A percentile compares a stretch with the other conserved stretches of the same genome.
Conservation (phyloP, 1,284 basidiomycete species). For the Ceratobasidium sp. region DNA sequence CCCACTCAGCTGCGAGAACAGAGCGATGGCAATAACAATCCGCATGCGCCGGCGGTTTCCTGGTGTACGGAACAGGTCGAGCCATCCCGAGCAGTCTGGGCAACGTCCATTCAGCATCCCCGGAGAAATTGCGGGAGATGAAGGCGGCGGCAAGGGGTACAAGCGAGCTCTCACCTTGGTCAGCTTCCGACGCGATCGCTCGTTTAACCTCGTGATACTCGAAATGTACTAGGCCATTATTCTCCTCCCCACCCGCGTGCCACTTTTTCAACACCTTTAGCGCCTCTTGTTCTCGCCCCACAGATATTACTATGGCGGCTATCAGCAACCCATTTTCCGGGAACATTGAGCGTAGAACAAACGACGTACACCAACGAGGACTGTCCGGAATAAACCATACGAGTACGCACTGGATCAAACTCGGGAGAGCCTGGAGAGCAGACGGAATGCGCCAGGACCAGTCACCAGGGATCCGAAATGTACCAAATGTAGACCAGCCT, state of each 20-base stretch:
- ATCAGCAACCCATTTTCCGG: conserved; percentile 62
- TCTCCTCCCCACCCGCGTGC: conserved; percentile 48
- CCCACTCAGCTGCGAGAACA: conserved; percentile 54
- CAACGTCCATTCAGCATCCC: not conserved
- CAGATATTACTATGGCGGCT: conserved; percentile 55
- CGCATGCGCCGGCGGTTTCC: conserved; percentile 54
- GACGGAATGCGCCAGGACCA: conserved; percentile 58
- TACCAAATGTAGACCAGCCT: conserved; percentile 54
- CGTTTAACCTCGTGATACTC: conserved; percentile 58
- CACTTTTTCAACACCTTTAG: conserved; percentile 47
- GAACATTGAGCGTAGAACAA: not conserved
- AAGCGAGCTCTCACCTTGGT: conserved; percentile 44
- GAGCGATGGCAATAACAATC: conserved; percentile 59
- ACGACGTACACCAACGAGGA: conserved; percentile 63
- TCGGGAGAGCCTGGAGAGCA: conserved; percentile 54
- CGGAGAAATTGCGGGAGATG: too few relatives aligned
- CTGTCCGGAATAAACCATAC: conserved; percentile 55
- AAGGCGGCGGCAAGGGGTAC: not conserved
- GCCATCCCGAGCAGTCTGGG: conserved; percentile 46
- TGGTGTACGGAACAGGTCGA: conserved; percentile 52
- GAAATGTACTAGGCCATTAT: conserved; percentile 56
- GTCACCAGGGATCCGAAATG: conserved; percentile 51
- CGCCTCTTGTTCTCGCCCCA: conserved; percentile 48
- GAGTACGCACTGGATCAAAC: conserved; percentile 52
- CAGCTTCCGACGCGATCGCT: conserved; percentile 54